Evolutionary conservation across 495 filamentous ascomycete genomes (phyloP).

Genomic region (Xylaria nigripes): DNA sequence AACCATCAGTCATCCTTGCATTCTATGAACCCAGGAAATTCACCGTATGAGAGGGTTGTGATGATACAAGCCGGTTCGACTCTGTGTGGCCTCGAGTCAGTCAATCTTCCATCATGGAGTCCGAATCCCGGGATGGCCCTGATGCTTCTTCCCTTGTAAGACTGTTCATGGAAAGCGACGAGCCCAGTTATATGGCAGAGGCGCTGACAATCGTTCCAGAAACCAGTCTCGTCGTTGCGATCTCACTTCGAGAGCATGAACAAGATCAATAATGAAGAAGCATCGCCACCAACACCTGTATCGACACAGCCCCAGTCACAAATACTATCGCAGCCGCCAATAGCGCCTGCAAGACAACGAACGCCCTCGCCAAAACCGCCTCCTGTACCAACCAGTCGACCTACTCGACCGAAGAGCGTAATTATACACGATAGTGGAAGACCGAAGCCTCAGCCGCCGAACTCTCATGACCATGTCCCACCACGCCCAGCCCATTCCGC

Average conservation of each 20-base stretch:
- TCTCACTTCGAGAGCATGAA: slow-evolving; percentile 89
- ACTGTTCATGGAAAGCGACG: background rate
- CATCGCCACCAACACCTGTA: slow-evolving; percentile 15
- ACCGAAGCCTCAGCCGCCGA: slow-evolving; percentile 16
- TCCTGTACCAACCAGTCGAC: slow-evolving; percentile 45
- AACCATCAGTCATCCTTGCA: background rate
- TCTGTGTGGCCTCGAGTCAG: slow-evolving; percentile 21
- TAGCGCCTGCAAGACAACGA: slow-evolving; percentile 24
- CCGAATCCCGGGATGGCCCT: slow-evolving; percentile 35
- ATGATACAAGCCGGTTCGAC: slow-evolving; percentile 18
- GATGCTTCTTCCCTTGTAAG: slow-evolving; percentile 57
- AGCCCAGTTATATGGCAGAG: background rate
- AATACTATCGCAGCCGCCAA: slow-evolving; percentile 3
- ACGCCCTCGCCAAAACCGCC: slow-evolving; percentile 41
- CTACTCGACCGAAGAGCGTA: slow-evolving; percentile 26
- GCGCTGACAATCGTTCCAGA: slow-evolving; percentile 33
- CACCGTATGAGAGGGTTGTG: slow-evolving; percentile 14
- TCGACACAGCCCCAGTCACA: background rate
- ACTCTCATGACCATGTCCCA: slow-evolving; percentile 8
- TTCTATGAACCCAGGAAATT: slow-evolving; percentile 1
- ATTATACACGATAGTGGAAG: slow-evolving; percentile 15
- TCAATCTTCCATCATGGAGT: slow-evolving; percentile 30
- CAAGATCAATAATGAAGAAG: slow-evolving; percentile 40
- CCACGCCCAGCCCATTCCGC: slow-evolving; percentile 23
- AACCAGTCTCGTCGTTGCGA: slow-evolving; percentile 83